A percentile compares a stretch with the other conserved stretches of the same genome.
Evolutionary conservation across 2,329 filamentous ascomycete species (phyloP).

Genomic region (Ophiostoma australiae): DNA sequence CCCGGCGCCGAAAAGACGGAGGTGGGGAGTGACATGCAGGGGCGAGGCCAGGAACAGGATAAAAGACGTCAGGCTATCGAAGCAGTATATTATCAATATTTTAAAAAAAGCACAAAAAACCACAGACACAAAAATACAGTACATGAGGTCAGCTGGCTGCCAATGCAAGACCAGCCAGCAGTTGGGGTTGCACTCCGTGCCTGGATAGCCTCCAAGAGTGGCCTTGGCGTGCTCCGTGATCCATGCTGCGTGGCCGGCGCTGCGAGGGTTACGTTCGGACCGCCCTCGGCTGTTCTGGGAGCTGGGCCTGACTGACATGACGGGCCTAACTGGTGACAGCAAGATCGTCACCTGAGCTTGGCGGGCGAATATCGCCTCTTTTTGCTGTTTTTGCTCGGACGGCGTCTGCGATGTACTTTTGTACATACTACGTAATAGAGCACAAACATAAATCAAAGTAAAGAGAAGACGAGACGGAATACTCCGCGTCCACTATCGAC

Average conservation of each 20-base stretch:
- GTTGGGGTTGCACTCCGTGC: not conserved
- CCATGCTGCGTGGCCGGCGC: not conserved
- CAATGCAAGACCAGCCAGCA: not conserved
- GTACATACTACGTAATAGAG: too few species aligned
- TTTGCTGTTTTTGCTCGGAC: not conserved
- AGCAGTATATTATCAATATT: not conserved
- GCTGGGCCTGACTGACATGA: not conserved
- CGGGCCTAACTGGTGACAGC: not conserved
- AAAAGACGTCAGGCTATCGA: not conserved
- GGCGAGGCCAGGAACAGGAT: not conserved
- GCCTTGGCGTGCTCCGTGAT: not conserved
- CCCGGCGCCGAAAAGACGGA: slow-evolving; percentile 19
- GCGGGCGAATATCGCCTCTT: not conserved
- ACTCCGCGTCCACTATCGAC: not conserved
- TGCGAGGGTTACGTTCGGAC: slow-evolving; percentile 13
- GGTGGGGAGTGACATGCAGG: slow-evolving; percentile 8
- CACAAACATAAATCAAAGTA: too few species aligned
- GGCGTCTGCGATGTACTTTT: too few species aligned
- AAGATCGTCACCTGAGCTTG: not conserved
- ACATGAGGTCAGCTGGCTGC: not conserved
- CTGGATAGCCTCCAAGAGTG: not conserved
- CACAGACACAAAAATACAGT: not conserved
- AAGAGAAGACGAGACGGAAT: not conserved
- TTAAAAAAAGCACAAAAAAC: not conserved
- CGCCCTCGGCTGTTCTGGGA: slow-evolving; percentile 13